Conservation (phyloP, 257 asterid genomes). For the Solanum stenotomum region DNA sequence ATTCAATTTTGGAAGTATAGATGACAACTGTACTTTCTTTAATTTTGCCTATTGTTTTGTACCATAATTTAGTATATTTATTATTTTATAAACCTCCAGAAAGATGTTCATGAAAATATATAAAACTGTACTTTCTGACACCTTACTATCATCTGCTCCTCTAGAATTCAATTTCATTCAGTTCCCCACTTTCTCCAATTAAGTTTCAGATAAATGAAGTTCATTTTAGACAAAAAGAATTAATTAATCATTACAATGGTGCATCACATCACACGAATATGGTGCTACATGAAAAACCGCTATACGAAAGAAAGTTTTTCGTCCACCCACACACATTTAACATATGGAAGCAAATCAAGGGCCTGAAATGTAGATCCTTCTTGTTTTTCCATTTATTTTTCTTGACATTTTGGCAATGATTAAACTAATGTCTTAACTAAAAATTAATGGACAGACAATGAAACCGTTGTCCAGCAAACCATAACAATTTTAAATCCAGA, state of each 20-base stretch:
- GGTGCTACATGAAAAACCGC: neutral
- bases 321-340: neutral
- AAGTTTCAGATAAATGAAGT: neutral
- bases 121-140: neutral
- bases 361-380: neutral
- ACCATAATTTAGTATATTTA: neutral
- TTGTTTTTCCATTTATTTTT: neutral
- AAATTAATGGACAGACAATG: neutral
- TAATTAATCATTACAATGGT: neutral
- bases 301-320: neutral
- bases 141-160: neutral
- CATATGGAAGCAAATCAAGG: neutral
- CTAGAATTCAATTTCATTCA: neutral
- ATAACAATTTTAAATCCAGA: neutral
- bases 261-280: neutral
- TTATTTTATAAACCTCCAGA: neutral
- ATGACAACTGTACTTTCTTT: neutral
- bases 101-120: neutral
- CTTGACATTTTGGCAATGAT: neutral
- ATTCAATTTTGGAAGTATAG: neutral
- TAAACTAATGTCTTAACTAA: neutral
- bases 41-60: neutral
- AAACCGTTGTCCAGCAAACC: neutral
- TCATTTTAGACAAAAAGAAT: neutral
- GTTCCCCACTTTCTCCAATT: neutral